Base-by-base conservation (phyloP, 2,329 filamentous ascomycete genomes). In the Botryotinia globosa region DNA sequence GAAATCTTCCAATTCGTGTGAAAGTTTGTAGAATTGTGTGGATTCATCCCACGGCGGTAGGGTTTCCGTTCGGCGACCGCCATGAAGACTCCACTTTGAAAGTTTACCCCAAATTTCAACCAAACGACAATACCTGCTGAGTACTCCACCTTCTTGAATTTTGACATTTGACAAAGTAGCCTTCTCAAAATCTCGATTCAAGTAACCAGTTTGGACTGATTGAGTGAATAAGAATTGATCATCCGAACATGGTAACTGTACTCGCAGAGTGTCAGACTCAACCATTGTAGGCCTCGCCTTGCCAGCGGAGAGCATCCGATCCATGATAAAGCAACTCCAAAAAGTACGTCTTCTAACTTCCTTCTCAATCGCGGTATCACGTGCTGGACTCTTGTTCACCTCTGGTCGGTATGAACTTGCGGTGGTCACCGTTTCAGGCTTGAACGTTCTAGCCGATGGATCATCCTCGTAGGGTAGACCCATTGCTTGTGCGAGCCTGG, bases 321-420 rank as follows among this genome's bases (percentile, higher is more conserved):
- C 91, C 76, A 94, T 84, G 69, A 93, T 89, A 73, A 92, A 89
- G 77, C 91, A 92, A 76, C 91, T 92, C 83, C 91, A 93, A 83
- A 93, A 91, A 0, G 91, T 92, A 10, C 92, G 87, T 39, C 91
- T 85, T 74, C 86, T 84, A 20, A 90, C 86, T 80, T 94, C 91
- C 73, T 88, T 88, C 51, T 87, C 83, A 34, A 91, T 87, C 64
- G 87, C 85, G 25, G 83, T 80, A 48, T 80, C 81, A 25, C 81
- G 80, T 70, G 67, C 66, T 54, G 67, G 66, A 32, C 45, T 51
- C 37, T 64, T 70, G 39, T 75, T 70, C 64, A 71, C 59, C 54
- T 70, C 72, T 12, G 66, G 48, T 32, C 72, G 37, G 37, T 61
- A 75, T 81, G 73, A 63, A 74, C 73, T 83, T 76, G 59, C 51